Evolutionary conservation across 495 filamentous ascomycete genomes (phyloP).

Genomic region (Pseudevernia furfuracea): DNA sequence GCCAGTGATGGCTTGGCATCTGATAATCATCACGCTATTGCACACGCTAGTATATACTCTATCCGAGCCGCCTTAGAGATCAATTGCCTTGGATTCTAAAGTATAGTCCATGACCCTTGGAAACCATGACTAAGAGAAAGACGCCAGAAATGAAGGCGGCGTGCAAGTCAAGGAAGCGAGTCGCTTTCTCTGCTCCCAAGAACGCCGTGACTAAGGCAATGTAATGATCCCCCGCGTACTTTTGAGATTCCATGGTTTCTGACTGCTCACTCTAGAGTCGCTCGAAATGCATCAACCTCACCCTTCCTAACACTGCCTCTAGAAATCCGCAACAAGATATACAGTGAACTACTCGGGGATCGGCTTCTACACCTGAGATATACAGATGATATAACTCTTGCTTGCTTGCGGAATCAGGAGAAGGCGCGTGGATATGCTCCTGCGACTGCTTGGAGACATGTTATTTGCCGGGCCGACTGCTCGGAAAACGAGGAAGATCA

Average conservation of each 20-base stretch:
- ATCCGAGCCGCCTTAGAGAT: too few species aligned
- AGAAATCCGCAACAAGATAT: neutral
- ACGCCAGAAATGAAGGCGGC: neutral
- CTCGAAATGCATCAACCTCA: neutral
- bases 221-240: neutral
- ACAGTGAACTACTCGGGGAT: neutral
- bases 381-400: too few species aligned
- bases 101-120: too few species aligned
- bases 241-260: neutral
- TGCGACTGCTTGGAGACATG: neutral
- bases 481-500: neutral
- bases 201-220: neutral
- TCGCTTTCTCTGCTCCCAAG: neutral
- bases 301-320: neutral
- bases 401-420: too few species aligned
- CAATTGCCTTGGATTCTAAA: too few species aligned
- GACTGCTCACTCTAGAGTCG: neutral
- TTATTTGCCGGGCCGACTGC: neutral
- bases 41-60: too few species aligned
- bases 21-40: too few species aligned
- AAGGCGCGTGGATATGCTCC: too few species aligned
- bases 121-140: neutral
- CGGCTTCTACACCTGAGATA: neutral
- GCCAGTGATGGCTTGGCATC: too few species aligned
- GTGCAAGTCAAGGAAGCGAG: neutral